Evolutionary conservation across 768 basidiomycete species (phyloP), one percentile per base, ranked within the genome.

Genomic region (Leccinum ochraceum): DNA sequence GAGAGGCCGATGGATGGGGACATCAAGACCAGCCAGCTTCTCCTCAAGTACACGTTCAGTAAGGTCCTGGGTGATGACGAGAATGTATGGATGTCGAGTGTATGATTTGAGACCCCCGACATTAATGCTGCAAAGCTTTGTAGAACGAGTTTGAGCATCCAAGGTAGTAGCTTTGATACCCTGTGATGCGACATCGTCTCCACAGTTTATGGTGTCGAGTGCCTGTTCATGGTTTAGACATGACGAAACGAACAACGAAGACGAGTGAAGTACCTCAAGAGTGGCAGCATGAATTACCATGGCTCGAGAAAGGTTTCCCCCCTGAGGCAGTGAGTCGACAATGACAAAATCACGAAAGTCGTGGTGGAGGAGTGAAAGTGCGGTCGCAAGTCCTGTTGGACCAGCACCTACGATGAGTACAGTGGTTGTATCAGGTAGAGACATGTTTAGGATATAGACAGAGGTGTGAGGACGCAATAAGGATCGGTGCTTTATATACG

Each of bases 321-420:
- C 76, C n/a, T 73, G 57, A 0, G 55, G 28, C 5, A 67, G 24
- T 28, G 73, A 74, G 55, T 85, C 83, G 3, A 83, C 80, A 16
- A 83, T 69, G 16, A 78, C 57, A 69, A 85, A 59, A 37, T 83
- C 77, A 30, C 60, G 67, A 48, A 76, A 75, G 2, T 78, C 78
- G 9, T 80, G 74, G 11, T 77, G 70, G 17, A 72, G 65, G 6
- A 84, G 77, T 17, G 82, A 77, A 16, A 83, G 66, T 24, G 82
- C 83, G 50, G 76, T 69, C 0, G 79, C 72, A 54, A 84, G 77
- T 8, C 83, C 83, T 0, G 76, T 66, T 24, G 83, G 83, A 17
- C 83, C 83, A 26, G 80, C 80, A 30, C 81, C 83, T 10, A 84
- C 77, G 26, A 85, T 75, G 54, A 83, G 77, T 30, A 83, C 69